Conservation (phyloP, 2,329 filamentous ascomycete genomes). For the Cryphonectria nitschkei region DNA sequence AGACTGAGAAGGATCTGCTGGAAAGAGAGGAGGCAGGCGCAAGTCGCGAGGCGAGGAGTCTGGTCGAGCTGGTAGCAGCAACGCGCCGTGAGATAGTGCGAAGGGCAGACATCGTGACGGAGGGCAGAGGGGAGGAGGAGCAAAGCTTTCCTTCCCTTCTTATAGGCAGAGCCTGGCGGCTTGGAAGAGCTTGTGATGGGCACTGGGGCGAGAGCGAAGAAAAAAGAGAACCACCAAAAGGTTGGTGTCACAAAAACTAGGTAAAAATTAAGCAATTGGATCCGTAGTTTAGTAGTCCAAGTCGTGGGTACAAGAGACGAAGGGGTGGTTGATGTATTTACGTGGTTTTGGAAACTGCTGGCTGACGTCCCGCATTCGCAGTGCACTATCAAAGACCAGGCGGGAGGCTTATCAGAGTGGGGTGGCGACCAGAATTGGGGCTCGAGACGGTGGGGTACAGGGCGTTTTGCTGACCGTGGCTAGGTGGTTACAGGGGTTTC, state of each 20-base stretch:
- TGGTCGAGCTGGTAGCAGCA: conserved; percentile 20
- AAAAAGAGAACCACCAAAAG: not conserved
- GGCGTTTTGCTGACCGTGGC: not conserved
- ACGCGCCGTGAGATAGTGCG: conserved; percentile 26
- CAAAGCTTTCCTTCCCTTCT: not conserved
- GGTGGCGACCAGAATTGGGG: conserved; percentile 8
- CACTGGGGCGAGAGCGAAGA: not conserved
- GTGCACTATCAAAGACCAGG: conserved; percentile 10
- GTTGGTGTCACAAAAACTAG: conserved; percentile 22
- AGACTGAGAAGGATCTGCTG: conserved; percentile 34
- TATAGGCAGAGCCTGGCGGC: conserved; percentile 16
- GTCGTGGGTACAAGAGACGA: conserved; percentile 23
- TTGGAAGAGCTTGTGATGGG: not conserved
- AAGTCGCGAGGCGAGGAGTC: conserved; percentile 25
- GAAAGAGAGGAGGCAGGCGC: conserved; percentile 27
- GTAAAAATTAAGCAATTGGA: conserved; percentile 27
- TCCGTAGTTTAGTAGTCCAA: conserved; percentile 15
- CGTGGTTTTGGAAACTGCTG: conserved; percentile 8
- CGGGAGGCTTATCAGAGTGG: conserved; percentile 15
- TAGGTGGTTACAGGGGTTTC: not conserved
- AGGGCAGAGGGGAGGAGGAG: not conserved
- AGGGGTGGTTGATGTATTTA: conserved; percentile 20
- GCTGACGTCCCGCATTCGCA: conserved; percentile 21
- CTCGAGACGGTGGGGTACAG: conserved; percentile 12
- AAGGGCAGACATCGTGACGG: conserved; percentile 27